Evolutionary conservation across 2,329 filamentous ascomycete species (phyloP).

Genomic region (Fusarium longipes): DNA sequence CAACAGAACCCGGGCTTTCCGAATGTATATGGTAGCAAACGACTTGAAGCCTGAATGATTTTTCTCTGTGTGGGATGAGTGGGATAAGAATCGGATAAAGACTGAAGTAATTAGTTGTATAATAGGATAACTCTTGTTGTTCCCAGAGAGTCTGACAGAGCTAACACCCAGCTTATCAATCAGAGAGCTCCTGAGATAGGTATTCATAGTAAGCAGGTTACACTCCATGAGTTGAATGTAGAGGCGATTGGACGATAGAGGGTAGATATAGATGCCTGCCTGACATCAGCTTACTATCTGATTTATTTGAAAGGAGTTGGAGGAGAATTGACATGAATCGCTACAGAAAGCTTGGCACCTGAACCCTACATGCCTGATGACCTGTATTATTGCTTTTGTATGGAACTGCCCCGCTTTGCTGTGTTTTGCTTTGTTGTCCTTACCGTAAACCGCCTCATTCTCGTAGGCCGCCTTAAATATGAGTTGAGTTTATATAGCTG

Average conservation of each 20-base stretch:
- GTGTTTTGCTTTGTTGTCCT: not conserved
- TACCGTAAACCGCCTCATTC: not conserved
- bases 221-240: not conserved
- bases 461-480: not conserved
- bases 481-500: not conserved
- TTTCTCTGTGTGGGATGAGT: not conserved
- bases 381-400: not conserved
- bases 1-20: not conserved
- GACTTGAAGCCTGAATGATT: accelerated
- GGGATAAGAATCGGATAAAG: not conserved
- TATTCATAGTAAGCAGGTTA: not conserved
- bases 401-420: not conserved
- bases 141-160: not conserved
- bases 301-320: not conserved
- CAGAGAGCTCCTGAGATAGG: not conserved
- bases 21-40: not conserved
- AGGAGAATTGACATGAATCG: not conserved
- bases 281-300: not conserved
- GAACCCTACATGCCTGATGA: not conserved
- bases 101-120: not conserved
- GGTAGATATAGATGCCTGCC: not conserved
- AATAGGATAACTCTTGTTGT: not conserved
- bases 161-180: not conserved
- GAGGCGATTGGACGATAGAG: not conserved
- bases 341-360: not conserved